Evolutionary conservation across 768 basidiomycete species (phyloP).

Genomic region (Clavulina sp.): DNA sequence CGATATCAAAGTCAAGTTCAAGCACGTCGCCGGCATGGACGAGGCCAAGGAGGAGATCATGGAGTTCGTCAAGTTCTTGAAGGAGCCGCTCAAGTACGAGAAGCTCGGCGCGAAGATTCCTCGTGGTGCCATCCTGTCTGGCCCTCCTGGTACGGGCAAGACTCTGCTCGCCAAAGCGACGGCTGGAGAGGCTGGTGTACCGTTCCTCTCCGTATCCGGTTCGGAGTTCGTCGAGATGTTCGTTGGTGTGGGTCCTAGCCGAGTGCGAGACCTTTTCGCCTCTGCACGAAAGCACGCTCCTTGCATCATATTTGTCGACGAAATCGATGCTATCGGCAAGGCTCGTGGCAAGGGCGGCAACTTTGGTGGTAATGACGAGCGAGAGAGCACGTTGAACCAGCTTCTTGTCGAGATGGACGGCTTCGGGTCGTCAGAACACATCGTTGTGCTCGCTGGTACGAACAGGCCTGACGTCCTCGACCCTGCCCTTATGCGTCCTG

Average conservation of each 20-base stretch:
- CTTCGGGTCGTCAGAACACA: slow-evolving; percentile 91
- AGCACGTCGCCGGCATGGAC: slow-evolving; percentile 98
- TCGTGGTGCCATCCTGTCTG: slow-evolving; percentile 84
- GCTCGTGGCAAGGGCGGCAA: slow-evolving; percentile 60
- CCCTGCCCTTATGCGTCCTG: slow-evolving; percentile 86
- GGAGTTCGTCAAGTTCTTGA: slow-evolving; percentile 99
- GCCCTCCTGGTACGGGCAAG: slow-evolving; percentile 96
- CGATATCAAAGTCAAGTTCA: slow-evolving; percentile 82
- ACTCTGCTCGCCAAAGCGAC: slow-evolving; percentile 96
- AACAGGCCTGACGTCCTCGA: slow-evolving; percentile 96
- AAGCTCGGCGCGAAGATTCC: slow-evolving; percentile 96
- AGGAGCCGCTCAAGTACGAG: slow-evolving; percentile 88
- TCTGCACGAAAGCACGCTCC: slow-evolving; percentile 96
- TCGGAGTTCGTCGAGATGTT: slow-evolving; percentile 99
- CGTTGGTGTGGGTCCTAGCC: slow-evolving; percentile 93
- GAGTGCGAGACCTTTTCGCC: slow-evolving; percentile 93
- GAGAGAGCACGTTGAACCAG: slow-evolving; percentile 94
- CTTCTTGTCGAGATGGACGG: slow-evolving; percentile 99
- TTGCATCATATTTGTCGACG: slow-evolving; percentile 97
- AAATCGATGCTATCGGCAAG: slow-evolving; percentile 98
- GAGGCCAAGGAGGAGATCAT: slow-evolving; percentile 99
- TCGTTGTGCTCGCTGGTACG: slow-evolving; percentile 92
- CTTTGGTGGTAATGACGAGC: slow-evolving; percentile 91
- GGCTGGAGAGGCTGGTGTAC: slow-evolving; percentile 92
- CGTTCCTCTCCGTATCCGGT: slow-evolving; percentile 95